Percentiles rank a stretch among this genome's conserved stretches.
Evolutionary conservation across 2,329 filamentous ascomycete species (phyloP).

Genomic region (Claviceps citrina): DNA sequence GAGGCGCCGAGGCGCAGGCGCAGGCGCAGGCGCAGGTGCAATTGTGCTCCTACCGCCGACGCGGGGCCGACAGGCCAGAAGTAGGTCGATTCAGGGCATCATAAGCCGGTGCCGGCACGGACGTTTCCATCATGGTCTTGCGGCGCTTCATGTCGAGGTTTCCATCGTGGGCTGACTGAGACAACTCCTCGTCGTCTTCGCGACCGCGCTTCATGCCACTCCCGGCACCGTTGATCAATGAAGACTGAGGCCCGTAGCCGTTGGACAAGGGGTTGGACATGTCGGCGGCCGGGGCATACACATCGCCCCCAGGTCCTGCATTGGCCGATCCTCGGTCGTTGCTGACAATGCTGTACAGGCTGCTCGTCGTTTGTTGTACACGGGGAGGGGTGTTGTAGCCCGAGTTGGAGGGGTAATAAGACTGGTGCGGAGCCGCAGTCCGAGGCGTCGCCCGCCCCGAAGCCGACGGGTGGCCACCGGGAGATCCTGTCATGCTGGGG

Average conservation of each 20-base stretch:
- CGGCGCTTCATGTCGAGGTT: conserved; percentile 60
- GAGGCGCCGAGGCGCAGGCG: no score
- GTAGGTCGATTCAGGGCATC: conserved; percentile 34
- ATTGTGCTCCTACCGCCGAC: conserved; percentile 19
- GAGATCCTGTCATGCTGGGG: conserved; percentile 70
- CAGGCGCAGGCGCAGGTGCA: no score
- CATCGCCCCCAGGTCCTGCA: conserved; percentile 49
- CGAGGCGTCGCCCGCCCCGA: conserved; percentile 78
- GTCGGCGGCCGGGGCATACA: conserved; percentile 53
- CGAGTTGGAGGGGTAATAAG: conserved; percentile 53
- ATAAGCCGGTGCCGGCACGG: conserved; percentile 34
- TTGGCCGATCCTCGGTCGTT: conserved; percentile 50
- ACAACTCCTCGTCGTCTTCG: conserved; percentile 43
- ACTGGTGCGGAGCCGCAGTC: conserved; percentile 54
- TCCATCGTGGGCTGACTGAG: conserved; percentile 43
- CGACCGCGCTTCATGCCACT: conserved; percentile 31
- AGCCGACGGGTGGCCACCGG: conserved; percentile 55
- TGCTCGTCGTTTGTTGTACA: conserved; percentile 54
- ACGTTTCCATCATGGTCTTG: conserved; percentile 55
- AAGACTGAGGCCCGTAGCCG: conserved; percentile 47
- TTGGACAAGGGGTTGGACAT: conserved; percentile 40
- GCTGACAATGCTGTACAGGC: conserved; percentile 78
- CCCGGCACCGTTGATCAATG: conserved; percentile 48
- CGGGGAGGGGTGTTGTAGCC: conserved; percentile 72
- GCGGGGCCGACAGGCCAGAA: conserved; percentile 27